Conservation (phyloP, 768 basidiomycete species). For the Lentinula raphanica region DNA sequence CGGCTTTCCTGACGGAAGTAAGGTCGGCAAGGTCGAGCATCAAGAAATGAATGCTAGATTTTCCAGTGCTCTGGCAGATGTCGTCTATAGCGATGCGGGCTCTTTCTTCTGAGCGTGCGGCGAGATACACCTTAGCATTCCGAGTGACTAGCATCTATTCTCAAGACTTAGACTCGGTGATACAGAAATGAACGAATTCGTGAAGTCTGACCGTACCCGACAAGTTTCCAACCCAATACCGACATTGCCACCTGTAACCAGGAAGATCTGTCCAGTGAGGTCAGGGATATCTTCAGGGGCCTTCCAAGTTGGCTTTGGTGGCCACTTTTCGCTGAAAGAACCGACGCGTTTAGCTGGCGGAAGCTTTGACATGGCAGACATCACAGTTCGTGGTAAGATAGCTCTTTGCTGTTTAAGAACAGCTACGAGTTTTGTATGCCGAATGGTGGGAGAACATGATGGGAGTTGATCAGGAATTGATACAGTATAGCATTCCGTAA, state of each 20-base stretch:
- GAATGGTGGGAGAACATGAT: not conserved
- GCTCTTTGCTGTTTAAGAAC: too few species aligned
- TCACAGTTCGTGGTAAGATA: not conserved
- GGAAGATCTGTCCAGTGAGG: slow-evolving; percentile 25
- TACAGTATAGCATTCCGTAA: too few species aligned
- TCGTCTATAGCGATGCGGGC: slow-evolving; percentile 33
- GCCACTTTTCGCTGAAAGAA: slow-evolving; percentile 18
- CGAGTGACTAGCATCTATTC: slow-evolving; percentile 32
- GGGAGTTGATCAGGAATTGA: too few species aligned
- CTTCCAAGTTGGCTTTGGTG: slow-evolving; percentile 21
- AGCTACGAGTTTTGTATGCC: not conserved
- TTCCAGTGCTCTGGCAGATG: slow-evolving; percentile 36
- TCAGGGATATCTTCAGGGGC: slow-evolving; percentile 26
- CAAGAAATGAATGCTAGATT: slow-evolving; percentile 29
- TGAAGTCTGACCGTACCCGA: slow-evolving; percentile 9
- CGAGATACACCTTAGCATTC: slow-evolving; percentile 47
- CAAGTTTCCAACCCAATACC: slow-evolving; percentile 18
- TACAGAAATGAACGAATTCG: not conserved
- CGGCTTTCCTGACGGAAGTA: slow-evolving; percentile 23
- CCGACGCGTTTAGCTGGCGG: slow-evolving; percentile 12
- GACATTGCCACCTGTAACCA: slow-evolving; percentile 25
- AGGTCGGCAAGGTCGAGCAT: slow-evolving; percentile 32
- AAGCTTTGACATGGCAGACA: slow-evolving; percentile 9
- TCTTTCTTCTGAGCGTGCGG: slow-evolving; percentile 27
- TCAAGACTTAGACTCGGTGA: not conserved